Percentiles rank a stretch among this genome's conserved stretches.
Evolutionary conservation across 2,329 filamentous ascomycete genomes (phyloP).

Genomic region (Pestalotiopsis sp.): DNA sequence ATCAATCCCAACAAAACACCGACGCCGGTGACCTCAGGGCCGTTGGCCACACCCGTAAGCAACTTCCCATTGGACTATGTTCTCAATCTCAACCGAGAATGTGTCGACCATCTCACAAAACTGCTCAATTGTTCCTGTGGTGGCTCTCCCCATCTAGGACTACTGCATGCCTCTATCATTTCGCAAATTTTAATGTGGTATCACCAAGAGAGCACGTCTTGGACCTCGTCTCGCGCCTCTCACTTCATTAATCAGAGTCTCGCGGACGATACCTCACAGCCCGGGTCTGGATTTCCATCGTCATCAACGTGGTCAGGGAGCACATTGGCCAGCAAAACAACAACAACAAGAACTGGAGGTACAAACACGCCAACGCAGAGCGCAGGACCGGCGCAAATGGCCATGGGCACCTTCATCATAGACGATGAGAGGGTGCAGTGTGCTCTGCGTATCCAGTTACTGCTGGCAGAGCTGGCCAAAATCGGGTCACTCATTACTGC

Average conservation of each 20-base stretch:
- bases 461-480: slow-evolving; percentile 26
- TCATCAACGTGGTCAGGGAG: background rate
- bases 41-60: slow-evolving; percentile 11
- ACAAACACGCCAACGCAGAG: slow-evolving; percentile 4
- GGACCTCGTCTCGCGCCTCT: background rate
- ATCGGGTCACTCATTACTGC: slow-evolving; percentile 22
- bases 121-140: slow-evolving; percentile 27
- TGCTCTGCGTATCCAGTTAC: slow-evolving; percentile 25
- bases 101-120: slow-evolving; percentile 23
- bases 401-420: slow-evolving; percentile 26
- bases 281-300: background rate
- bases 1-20: slow-evolving; percentile 10
- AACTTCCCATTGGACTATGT: slow-evolving; percentile 22
- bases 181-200: slow-evolving; percentile 27
- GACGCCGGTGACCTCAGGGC: background rate
- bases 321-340: slow-evolving; percentile 1
- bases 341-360: slow-evolving; percentile 13
- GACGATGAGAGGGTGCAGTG: slow-evolving; percentile 26
- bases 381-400: slow-evolving; percentile 20
- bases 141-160: slow-evolving; percentile 20
- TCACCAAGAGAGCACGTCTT: slow-evolving; percentile 16
- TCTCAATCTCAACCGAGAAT: slow-evolving; percentile 28
- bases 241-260: background rate
- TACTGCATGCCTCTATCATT: slow-evolving; percentile 30
- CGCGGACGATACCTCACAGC: background rate